Percentiles rank a stretch among this genome's conserved stretches.
These are phyloP conservation scores for Cucurbita argyrosperma DNA, from an alignment of 306 rosid genomes.

Conservation along the genomic window DNA sequence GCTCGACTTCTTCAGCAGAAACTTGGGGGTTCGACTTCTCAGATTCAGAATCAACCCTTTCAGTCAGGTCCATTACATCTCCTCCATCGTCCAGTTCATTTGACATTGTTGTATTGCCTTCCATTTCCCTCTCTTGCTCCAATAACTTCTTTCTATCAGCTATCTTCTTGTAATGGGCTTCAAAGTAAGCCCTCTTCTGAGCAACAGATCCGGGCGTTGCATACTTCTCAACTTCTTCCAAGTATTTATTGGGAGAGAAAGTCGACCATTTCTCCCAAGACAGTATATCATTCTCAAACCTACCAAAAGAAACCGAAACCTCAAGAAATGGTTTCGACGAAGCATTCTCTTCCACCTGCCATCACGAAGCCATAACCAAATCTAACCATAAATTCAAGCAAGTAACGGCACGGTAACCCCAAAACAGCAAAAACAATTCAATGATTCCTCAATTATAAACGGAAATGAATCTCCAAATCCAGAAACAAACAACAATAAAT, in stretches of 20 bases:
- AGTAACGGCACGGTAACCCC: not conserved
- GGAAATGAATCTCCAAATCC: not conserved
- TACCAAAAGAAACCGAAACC: conserved; percentile 85
- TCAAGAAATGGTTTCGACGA: conserved; percentile 48
- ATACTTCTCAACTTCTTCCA: conserved; percentile 93
- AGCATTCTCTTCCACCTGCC: conserved; percentile 56
- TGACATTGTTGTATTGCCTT: conserved; percentile 21
- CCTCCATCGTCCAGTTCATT: conserved; percentile 30
- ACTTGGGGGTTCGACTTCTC: conserved; percentile 15
- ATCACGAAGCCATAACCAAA: conserved; percentile 15
- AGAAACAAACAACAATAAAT: not conserved
- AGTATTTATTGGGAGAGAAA: conserved; percentile 79
- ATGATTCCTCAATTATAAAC: not conserved
- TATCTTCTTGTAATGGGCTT: conserved; percentile 88
- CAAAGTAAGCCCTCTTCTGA: conserved; percentile 83
- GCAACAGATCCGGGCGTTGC: conserved; percentile 98
- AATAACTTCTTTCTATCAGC: conserved; percentile 74
- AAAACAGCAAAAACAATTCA: not conserved
- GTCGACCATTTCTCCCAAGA: conserved; percentile 99
- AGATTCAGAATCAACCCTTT: conserved; percentile 17
- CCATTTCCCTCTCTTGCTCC: conserved; percentile 47
- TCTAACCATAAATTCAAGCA: conserved; percentile 13
- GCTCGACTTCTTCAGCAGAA: conserved; percentile 13
- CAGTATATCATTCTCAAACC: conserved; percentile 77
- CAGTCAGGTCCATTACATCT: conserved; percentile 25